Percentiles rank a stretch among this genome's conserved stretches.
Conservation (phyloP, 169 alveolate species). For the Hepatocystis sp. region DNA sequence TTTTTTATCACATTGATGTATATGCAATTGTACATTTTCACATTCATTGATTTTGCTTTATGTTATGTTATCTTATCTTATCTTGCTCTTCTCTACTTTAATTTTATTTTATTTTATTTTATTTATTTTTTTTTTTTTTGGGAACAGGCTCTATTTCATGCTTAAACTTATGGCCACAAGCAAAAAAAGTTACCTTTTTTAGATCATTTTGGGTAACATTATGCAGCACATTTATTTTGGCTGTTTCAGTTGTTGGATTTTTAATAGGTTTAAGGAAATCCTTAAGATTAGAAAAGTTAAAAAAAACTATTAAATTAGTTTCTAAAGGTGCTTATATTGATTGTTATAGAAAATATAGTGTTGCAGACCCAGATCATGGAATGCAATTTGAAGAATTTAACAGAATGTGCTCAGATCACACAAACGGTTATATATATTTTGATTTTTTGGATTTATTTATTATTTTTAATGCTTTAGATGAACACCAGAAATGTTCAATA, state of each 20-base stretch:
- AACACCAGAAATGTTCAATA: constrained; percentile 92
- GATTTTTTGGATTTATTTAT: constrained; percentile 91
- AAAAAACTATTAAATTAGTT: constrained; percentile 83
- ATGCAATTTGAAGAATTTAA: constrained; percentile 93
- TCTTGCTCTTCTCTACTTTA: too few species aligned
- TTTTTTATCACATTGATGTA: too few species aligned
- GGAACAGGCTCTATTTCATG: constrained; percentile 70
- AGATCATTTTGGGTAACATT: constrained; percentile 80
- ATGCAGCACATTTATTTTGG: constrained; percentile 83
- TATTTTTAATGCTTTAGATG: constrained; percentile 91
- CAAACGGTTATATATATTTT: constrained; percentile 90
- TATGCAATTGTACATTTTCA: too few species aligned
- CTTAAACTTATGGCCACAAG: constrained; percentile 61
- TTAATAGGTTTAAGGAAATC: constrained; percentile 90
- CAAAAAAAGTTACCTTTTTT: constrained; percentile 72
- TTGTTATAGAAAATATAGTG: constrained; percentile 90
- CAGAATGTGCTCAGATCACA: constrained; percentile 91
- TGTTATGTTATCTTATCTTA: too few species aligned
- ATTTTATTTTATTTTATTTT: too few species aligned
- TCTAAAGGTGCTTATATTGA: constrained; percentile 91
- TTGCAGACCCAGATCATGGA: constrained; percentile 92
- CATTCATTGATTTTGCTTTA: too few species aligned
- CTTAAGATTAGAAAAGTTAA: constrained; percentile 90
- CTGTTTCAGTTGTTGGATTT: constrained; percentile 89
- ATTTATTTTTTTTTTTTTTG: not conserved